Base-by-base conservation (phyloP, 2,329 filamentous ascomycete species). In the Chaetomium globosum region DNA sequence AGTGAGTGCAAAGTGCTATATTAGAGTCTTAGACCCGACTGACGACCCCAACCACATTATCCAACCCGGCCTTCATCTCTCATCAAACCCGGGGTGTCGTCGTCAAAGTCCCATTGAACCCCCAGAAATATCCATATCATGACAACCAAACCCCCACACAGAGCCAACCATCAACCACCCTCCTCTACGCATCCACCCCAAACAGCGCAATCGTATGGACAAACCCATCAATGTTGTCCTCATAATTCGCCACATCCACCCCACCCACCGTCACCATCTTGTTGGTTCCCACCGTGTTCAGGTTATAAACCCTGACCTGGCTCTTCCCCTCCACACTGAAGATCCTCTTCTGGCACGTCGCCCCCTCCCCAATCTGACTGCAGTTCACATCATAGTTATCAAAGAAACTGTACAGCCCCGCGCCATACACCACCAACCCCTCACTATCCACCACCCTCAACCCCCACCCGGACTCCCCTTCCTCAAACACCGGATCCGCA, bases 371-470 rank as follows among this genome's bases (percentile, higher is more conserved):
- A 3, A 77, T 69, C 5, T 74, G 74, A 21, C 74, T 76, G 71
- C 79, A 82, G 43, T 64, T 64, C 2, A 68, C 71, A 70, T 82
- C 80, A 72, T 87, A 86, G 73, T 85, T 81, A 73, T 85, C 83
- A 76, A 88, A 88, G 68, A 82, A 85, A 36, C 76, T 78, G 76
- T 89, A 90, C 33, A 88, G 73, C 0, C 87, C 87, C 0, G 82
- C 84, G 21, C 86, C 86, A 66, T 88, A 87, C 56, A 85, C 75
- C 65, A 81, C 74, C 55, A 89, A 76, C 66, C 82, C 78, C 5
- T 73, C 74, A 21, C 81, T 83, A 70, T 85, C 79, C 46, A 87
- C 71, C 61, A 89, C 79, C 1, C 87, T 80, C 16, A 90, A 72
- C 6, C 84, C 88, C 86, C 87, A 89, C 21, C 77, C 74, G n/a